Percentiles rank a stretch among this genome's conserved stretches.
Conservation (phyloP, 805 yeast species). For the Myxozyma monticola region DNA sequence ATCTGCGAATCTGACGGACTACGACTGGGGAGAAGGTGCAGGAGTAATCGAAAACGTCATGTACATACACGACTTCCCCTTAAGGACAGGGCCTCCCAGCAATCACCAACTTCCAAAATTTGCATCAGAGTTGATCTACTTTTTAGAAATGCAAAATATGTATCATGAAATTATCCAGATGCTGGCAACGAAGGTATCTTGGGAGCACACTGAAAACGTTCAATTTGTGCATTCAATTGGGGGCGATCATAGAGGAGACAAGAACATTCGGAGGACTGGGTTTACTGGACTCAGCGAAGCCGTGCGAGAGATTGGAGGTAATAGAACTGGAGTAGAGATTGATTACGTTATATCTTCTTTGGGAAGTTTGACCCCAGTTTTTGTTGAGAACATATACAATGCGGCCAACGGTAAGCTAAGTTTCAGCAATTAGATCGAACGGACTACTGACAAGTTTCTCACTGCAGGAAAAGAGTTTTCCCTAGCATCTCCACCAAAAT, state of each 20-base stretch:
- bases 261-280: slow-evolving; percentile 18
- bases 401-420: slow-evolving; percentile 20
- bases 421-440: too few relatives aligned
- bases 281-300: slow-evolving; percentile 19
- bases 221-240: slow-evolving; percentile 34
- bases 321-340: slow-evolving; percentile 12
- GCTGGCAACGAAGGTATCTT: slow-evolving; percentile 21
- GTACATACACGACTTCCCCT: slow-evolving; percentile 31
- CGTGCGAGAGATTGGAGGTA: slow-evolving; percentile 15
- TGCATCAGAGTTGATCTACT: slow-evolving; percentile 27
- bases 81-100: background rate
- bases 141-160: slow-evolving; percentile 27
- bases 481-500: background rate
- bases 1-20: slow-evolving; percentile 33
- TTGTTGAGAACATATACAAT: slow-evolving; percentile 12
- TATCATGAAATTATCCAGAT: slow-evolving; percentile 17
- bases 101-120: slow-evolving; percentile 16
- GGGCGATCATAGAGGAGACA: slow-evolving; percentile 21
- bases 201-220: slow-evolving; percentile 27
- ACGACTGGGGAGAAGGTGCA: slow-evolving; percentile 35
- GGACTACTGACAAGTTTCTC: background rate
- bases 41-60: slow-evolving; percentile 32
- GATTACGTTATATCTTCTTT: slow-evolving; percentile 27
- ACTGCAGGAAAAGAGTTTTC: slow-evolving; percentile 5
- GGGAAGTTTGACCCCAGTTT: slow-evolving; percentile 20